phyloP scores from a whole-genome alignment of 768 basidiomycete genomes.

The Vararia minispora region DNA sequence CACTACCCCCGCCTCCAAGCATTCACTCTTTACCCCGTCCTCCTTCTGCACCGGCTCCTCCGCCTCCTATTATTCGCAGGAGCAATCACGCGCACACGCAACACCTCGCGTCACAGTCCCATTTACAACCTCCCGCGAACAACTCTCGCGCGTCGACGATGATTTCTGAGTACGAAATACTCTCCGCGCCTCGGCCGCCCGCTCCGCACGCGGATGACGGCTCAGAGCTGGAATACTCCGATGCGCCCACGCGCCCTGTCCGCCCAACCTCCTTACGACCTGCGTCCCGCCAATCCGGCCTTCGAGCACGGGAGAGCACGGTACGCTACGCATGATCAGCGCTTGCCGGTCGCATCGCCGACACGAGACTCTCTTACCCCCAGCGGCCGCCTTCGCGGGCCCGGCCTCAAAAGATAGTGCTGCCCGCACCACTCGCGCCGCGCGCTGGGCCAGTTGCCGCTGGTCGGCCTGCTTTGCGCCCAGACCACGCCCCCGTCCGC shows the following conservation, averaged over 20 bases:
- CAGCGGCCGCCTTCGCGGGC: conserved; percentile 3
- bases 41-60: background rate
- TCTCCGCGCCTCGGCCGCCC: conserved; percentile 6
- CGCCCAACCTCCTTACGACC: background rate
- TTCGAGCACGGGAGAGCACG: conserved; percentile 1
- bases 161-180: conserved; percentile 13
- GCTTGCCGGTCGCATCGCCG: background rate
- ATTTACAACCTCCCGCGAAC: conserved; percentile 6
- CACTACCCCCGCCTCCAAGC: background rate
- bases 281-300: conserved; percentile 2
- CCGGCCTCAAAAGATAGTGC: conserved; percentile 7
- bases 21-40: conserved; percentile 6
- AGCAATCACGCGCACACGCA: conserved; percentile 3
- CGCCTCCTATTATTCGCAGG: conserved; percentile 4
- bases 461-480: background rate
- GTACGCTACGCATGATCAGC: conserved; percentile 2
- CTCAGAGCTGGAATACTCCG: conserved; percentile 11
- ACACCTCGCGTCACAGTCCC: conserved; percentile 2
- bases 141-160: conserved; percentile 11
- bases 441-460: conserved; percentile 4
- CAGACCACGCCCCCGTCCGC: background rate
- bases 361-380: background rate
- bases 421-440: conserved; percentile 9
- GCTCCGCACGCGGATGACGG: conserved; percentile 8
- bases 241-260: background rate